These are phyloP conservation scores for Didymella arachidicola DNA, from an alignment of 2,329 filamentous ascomycete species.

Conservation along the genomic window DNA sequence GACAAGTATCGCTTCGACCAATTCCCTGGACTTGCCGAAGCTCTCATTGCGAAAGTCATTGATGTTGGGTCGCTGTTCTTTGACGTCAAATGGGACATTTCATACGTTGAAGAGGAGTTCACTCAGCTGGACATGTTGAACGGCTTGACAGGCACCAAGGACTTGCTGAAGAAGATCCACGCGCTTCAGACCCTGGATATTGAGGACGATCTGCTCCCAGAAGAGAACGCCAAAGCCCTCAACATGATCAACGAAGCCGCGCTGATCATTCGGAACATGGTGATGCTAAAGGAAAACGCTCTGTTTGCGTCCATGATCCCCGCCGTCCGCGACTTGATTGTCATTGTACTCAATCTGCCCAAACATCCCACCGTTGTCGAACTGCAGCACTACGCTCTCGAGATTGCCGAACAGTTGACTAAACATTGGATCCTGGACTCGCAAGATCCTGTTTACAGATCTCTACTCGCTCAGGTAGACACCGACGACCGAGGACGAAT, in stretches of 20 bases:
- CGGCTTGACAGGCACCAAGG: conserved; percentile 70
- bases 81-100: conserved; percentile 80
- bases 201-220: conserved; percentile 74
- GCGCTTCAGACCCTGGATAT: conserved; percentile 65
- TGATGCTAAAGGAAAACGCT: conserved; percentile 90
- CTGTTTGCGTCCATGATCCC: conserved; percentile 77
- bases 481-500: conserved; percentile 80
- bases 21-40: conserved; percentile 87
- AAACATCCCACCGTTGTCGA: conserved; percentile 76
- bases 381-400: conserved; percentile 87
- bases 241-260: conserved; percentile 84
- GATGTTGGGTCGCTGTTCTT: conserved; percentile 82
- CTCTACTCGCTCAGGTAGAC: conserved; percentile 66
- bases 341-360: conserved; percentile 81
- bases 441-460: conserved; percentile 79
- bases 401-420: conserved; percentile 90
- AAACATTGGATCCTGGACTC: conserved; percentile 77
- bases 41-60: conserved; percentile 83
- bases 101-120: conserved; percentile 66
- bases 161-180: conserved; percentile 76
- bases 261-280: conserved; percentile 92
- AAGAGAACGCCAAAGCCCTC: conserved; percentile 73
- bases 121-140: conserved; percentile 64
- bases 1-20: conserved; percentile 96
- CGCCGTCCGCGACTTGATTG: conserved; percentile 80